Evolutionary conservation across 2,329 filamentous ascomycete genomes (phyloP), one percentile per base, ranked within the genome.

Genomic region (Colletotrichum neosansevieriae): DNA sequence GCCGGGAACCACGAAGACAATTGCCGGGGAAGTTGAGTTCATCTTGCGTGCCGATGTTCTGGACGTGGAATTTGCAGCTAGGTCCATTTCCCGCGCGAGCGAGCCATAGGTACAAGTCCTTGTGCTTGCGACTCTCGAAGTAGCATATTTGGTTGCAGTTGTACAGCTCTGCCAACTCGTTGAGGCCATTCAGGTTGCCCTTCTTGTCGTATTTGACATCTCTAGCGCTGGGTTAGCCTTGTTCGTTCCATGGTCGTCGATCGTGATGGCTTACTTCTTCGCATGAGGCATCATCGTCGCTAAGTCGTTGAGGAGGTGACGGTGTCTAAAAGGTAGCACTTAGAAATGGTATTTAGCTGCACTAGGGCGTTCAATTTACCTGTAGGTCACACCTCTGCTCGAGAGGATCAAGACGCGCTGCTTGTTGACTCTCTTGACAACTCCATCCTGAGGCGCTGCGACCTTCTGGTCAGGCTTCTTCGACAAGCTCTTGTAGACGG

Each of bases 21-120:
- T 99, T 99, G 61, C 96, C 96, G 15, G 94, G 94, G 79, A 99
- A 98, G 76, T 97, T 93, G 40, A 99, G 85, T 80, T 99, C 96
- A 76, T 95, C 94, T 93, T 97, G 97, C 10, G 95, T 98, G 82
- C 98, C 94, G 76, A 98, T 77, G 75, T 94, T 94, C 78, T 96
- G 93, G 58, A 94, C 84, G 76, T 96, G 92, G 79, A 96, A 87
- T 76, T 88, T 88, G 57, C 86, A 80, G 2, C 85, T 88, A 53
- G 86, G 85, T 6, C 84, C 84, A 68, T 86, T 76, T 11, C 17
- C 19, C 15, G 74, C 84, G 75, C 80, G 92, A 90, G 76, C 98
- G 88, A 94, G 94, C 98, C 71, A 97, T 84, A 54, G 32, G 80
- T 98, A 99, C 19, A 98, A 85, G 84, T 98, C 96, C 81, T 97